Evolutionary conservation across 1,139 yeast genomes (phyloP).

Genomic region (Yamadazyma sp.): DNA sequence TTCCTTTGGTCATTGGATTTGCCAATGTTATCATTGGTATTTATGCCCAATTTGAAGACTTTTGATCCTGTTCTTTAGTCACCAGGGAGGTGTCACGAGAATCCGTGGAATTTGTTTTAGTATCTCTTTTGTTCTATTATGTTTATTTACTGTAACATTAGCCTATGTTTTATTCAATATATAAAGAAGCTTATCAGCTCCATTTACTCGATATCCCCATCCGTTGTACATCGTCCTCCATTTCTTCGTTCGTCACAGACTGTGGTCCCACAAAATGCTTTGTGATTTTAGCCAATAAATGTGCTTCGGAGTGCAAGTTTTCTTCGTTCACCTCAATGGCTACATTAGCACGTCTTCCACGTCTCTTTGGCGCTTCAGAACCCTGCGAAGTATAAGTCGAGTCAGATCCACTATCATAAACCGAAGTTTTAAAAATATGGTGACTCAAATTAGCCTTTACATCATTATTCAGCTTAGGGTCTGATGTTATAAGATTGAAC

Average conservation of each 20-base stretch:
- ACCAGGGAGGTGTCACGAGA: too few relatives aligned
- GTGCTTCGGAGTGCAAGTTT: constrained; percentile 34
- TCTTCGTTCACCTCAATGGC: constrained; percentile 20
- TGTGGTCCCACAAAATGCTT: constrained; percentile 47
- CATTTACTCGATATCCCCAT: constrained; percentile 41
- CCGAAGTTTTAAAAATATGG: constrained; percentile 40
- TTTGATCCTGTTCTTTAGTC: constrained; percentile 14
- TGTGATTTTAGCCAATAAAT: constrained; percentile 44
- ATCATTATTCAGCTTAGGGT: constrained; percentile 22
- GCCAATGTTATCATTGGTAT: constrained; percentile 51
- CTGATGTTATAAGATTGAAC: constrained; percentile 43
- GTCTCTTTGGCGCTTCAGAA: constrained; percentile 18
- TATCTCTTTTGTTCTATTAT: constrained; percentile 13
- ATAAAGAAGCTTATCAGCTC: constrained; percentile 22
- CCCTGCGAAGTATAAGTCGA: constrained; percentile 24
- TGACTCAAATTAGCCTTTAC: constrained; percentile 26
- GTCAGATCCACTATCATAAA: constrained; percentile 47
- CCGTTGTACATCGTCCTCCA: constrained; percentile 33
- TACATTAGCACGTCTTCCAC: constrained; percentile 22
- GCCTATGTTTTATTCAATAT: constrained; percentile 12
- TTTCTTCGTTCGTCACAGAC: constrained; percentile 35
- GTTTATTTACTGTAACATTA: constrained; percentile 19
- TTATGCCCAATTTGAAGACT: constrained; percentile 51
- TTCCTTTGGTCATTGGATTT: constrained; percentile 49
- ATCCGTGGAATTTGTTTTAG: constrained; percentile 1